phyloP scores from a whole-genome alignment of 2,329 filamentous ascomycete genomes.

The Xylariomycetidae sp. region DNA sequence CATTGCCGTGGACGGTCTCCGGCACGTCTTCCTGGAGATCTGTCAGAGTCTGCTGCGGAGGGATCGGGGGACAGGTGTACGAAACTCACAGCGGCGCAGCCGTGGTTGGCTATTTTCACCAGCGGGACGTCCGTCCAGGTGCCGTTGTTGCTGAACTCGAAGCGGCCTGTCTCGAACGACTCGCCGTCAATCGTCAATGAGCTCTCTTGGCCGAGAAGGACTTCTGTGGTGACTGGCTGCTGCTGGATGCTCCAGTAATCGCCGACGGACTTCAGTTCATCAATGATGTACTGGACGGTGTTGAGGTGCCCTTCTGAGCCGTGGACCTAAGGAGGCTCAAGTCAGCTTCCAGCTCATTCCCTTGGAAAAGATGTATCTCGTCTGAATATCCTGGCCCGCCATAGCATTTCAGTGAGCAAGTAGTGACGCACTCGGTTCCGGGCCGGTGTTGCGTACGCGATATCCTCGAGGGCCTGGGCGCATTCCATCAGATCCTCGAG shows the following conservation, averaged over 20 bases:
- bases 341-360: no score
- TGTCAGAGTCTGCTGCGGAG: slow-evolving; percentile 3
- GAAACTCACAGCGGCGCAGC: slow-evolving; percentile 34
- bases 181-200: slow-evolving; percentile 17
- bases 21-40: slow-evolving; percentile 38
- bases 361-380: no score
- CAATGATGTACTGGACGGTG: slow-evolving; percentile 27
- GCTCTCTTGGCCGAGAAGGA: slow-evolving; percentile 14
- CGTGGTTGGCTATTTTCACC: slow-evolving; percentile 40
- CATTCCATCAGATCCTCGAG: slow-evolving; percentile 23
- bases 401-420: slow-evolving; percentile 3
- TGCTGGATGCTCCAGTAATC: slow-evolving; percentile 27
- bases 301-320: slow-evolving; percentile 29
- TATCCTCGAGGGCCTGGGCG: slow-evolving; percentile 23
- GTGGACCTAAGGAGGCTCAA: slow-evolving; percentile 17
- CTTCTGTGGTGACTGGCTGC: slow-evolving; percentile 24
- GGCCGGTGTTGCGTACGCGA: slow-evolving; percentile 23
- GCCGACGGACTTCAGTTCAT: slow-evolving; percentile 27
- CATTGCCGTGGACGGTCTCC: slow-evolving; percentile 38
- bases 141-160: slow-evolving; percentile 31
- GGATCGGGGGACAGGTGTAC: background rate
- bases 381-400: no score
- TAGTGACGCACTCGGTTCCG: slow-evolving; percentile 22
- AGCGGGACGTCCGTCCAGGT: slow-evolving; percentile 33
- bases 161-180: slow-evolving; percentile 24